Percentiles rank a stretch among this genome's conserved stretches.
These are phyloP conservation scores for Kwoniella dejecticola DNA, from an alignment of 768 basidiomycete species.

Conservation along the genomic window DNA sequence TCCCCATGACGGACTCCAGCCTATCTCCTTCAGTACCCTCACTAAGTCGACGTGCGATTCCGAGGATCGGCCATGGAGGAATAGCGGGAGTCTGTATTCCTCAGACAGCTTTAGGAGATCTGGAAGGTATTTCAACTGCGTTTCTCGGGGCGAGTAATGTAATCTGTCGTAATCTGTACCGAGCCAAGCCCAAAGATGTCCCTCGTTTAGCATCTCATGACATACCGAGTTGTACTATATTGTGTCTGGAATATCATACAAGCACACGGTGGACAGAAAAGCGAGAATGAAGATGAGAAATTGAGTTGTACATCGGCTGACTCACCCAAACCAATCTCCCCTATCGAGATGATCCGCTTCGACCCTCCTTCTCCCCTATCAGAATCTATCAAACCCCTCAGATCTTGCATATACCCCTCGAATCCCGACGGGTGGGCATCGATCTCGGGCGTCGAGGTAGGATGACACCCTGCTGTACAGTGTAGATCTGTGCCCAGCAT, in stretches of 20 bases:
- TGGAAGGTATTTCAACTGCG: constrained; percentile 69
- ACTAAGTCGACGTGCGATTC: constrained; percentile 74
- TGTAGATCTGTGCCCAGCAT: constrained; percentile 61
- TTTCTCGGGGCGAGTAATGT: constrained; percentile 64
- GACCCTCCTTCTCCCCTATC: constrained; percentile 47
- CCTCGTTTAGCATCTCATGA: no score
- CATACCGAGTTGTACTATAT: no score
- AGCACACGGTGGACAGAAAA: no score
- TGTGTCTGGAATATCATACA: no score
- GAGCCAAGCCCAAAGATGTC: neutral
- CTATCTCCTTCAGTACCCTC: constrained; percentile 66
- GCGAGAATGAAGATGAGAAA: no score
- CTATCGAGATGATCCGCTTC: constrained; percentile 70
- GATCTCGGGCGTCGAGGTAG: constrained; percentile 72
- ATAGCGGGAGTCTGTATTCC: constrained; percentile 72
- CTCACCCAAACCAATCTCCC: constrained; percentile 77
- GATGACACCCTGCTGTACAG: constrained; percentile 78
- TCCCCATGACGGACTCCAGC: constrained; percentile 63
- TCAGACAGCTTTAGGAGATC: constrained; percentile 69
- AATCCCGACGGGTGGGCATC: constrained; percentile 64
- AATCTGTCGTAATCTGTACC: constrained; percentile 72
- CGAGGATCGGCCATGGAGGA: constrained; percentile 69
- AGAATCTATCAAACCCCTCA: constrained; percentile 63
- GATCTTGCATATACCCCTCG: constrained; percentile 64
- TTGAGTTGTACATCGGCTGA: neutral